phyloP scores from a whole-genome alignment of 176 grass and related monocot species.

The Elaeis guineensis region DNA sequence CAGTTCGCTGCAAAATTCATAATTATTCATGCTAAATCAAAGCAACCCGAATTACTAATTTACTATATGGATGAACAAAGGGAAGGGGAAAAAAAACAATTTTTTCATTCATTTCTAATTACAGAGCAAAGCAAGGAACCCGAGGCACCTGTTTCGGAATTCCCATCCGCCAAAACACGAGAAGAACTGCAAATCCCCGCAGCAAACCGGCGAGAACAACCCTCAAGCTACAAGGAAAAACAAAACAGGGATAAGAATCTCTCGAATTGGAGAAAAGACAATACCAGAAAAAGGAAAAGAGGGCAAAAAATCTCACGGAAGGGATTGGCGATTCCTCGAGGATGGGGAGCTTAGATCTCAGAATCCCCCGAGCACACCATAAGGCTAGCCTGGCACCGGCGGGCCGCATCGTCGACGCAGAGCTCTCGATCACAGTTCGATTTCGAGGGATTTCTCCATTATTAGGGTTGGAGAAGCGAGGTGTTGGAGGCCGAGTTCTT shows the following conservation, averaged over 20 bases:
- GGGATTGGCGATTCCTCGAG: slow-evolving; percentile 12
- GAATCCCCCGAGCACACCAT: slow-evolving; percentile 20
- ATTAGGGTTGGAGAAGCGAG: too few relatives aligned
- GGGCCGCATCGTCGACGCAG: slow-evolving; percentile 22
- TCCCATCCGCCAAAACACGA: slow-evolving; percentile 10
- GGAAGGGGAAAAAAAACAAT: too few relatives aligned
- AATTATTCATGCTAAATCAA: neutral
- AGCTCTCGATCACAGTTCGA: too few relatives aligned
- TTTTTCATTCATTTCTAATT: neutral
- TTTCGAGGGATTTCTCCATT: too few relatives aligned
- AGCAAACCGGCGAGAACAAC: slow-evolving; percentile 14
- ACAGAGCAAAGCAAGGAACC: neutral
- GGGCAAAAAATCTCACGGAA: slow-evolving; percentile 2
- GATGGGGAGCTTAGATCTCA: slow-evolving; percentile 9
- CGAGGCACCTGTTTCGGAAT: slow-evolving; percentile 9
- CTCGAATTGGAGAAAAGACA: neutral
- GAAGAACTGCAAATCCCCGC: slow-evolving; percentile 32
- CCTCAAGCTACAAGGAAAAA: slow-evolving; percentile 7
- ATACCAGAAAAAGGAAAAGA: neutral
- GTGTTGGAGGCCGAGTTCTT: too few relatives aligned
- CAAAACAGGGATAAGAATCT: neutral
- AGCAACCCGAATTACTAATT: neutral
- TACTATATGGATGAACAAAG: neutral
- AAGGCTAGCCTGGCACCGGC: slow-evolving; percentile 14
- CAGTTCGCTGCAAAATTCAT: slow-evolving; percentile 16